Base-by-base conservation (phyloP, 1,284 basidiomycete genomes). In the Gymnopus androsaceus region DNA sequence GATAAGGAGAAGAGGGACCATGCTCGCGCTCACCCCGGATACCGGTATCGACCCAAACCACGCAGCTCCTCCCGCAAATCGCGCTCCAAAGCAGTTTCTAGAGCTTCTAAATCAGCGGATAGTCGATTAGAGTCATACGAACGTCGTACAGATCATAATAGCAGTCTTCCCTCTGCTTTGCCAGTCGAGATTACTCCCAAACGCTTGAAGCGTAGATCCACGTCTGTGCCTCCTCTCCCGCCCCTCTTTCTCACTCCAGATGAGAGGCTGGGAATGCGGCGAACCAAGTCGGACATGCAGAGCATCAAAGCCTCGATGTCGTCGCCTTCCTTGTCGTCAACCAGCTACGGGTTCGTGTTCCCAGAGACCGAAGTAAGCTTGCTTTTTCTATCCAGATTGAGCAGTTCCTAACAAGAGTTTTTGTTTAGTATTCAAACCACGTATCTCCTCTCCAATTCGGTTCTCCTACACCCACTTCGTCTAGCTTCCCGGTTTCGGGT, bases 11-110 rank as follows among this genome's bases (percentile, higher is more conserved):
- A 79, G 57, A 70, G 71, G 42, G 79, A 81, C 50, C 87, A 88
- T 54, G 77, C 76, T 2, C 67, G 70, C 17, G 66, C 71, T 49
- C 73, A 87, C 59, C 86, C 86, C 0, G 67, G 80, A 57, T 88
- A 88, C 67, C 77, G 78, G 44, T 88, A 82, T 66, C 74, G 78
- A n/a, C 85, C 87, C 3, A 78, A 77, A 63, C 27, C 15, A 6
- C 25, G 41, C 9, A 27, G 17, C 17, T 27, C 31, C 4, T 33
- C 48, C 3, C 19, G 19, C 23, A 14, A 19, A 19, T 17, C 21
- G 15, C 15, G 34, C 15, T 38, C 34, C 34, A 27, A 17, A 19
- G 9, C 34, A 11, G 48, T 38, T 27, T 2, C 15, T 12, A 11
- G 48, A 17, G 7, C 48, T 25, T 50, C 48, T 3, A 14, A 50